These are phyloP conservation scores for Cryptosporidium bovis DNA, from an alignment of 169 alveolate genomes.

Conservation along the genomic window DNA sequence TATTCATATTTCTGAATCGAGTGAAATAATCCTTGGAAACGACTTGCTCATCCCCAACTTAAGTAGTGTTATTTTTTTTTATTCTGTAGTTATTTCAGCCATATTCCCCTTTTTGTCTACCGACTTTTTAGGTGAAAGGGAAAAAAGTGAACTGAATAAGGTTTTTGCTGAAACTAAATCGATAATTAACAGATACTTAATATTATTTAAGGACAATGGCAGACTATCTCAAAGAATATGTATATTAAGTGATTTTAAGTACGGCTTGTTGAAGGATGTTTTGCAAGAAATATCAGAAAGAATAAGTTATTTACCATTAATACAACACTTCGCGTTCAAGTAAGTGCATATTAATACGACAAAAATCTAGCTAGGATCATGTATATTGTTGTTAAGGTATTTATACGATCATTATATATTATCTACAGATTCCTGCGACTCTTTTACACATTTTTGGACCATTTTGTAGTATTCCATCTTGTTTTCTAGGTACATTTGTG, in stretches of 20 bases:
- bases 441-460: constrained; percentile 85
- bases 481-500: constrained; percentile 84
- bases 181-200: not conserved
- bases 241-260: not conserved
- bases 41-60: constrained; percentile 1
- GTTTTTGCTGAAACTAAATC: constrained; percentile 3
- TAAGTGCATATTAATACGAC: not conserved
- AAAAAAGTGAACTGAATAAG: not conserved
- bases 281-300: constrained; percentile 21
- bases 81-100: not conserved
- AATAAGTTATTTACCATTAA: constrained; percentile 38
- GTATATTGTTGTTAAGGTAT: too few relatives aligned
- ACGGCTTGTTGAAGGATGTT: constrained; percentile 15
- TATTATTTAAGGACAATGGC: constrained; percentile 15
- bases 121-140: not conserved
- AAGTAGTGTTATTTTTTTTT: not conserved
- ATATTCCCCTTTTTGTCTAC: constrained; percentile 12
- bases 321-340: constrained; percentile 25
- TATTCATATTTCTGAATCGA: constrained; percentile 1
- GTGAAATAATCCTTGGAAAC: not conserved
- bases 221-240: constrained; percentile 16
- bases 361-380: too few relatives aligned
- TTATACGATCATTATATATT: not conserved
- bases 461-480: constrained; percentile 83
- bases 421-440: constrained; percentile 53